A percentile compares a stretch with the other conserved stretches of the same genome.
phyloP scores from a whole-genome alignment of 2,329 filamentous ascomycete species.

The Colletotrichum sp. region DNA sequence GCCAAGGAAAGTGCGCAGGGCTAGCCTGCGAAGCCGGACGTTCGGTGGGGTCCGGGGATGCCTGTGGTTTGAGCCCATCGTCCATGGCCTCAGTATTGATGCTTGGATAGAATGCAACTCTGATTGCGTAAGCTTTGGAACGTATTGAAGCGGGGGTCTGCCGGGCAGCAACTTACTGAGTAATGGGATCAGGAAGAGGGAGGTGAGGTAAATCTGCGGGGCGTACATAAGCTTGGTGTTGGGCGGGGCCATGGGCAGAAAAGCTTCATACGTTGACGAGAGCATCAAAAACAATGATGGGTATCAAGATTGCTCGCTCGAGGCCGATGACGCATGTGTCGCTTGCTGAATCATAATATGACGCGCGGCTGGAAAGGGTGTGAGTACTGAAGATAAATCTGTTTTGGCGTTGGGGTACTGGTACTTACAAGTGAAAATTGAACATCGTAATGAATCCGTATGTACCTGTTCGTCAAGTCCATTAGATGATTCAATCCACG shows the following conservation, averaged over 20 bases:
- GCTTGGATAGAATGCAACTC: not conserved
- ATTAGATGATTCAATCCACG: not conserved
- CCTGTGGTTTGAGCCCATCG: not conserved
- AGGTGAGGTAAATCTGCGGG: not conserved
- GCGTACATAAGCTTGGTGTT: not conserved
- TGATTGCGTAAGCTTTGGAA: not conserved
- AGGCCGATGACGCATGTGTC: not conserved
- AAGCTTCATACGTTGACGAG: not conserved
- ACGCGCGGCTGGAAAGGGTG: not conserved
- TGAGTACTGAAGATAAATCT: not conserved
- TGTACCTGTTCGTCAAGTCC: not conserved
- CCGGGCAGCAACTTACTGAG: not conserved
- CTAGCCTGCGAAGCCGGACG: not conserved
- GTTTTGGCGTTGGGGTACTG: accelerated
- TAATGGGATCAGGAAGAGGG: not conserved
- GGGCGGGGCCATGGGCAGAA: not conserved
- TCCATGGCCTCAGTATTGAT: not conserved
- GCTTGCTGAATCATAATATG: not conserved
- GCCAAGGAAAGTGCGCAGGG: not conserved
- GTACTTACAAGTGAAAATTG: not conserved
- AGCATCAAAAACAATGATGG: not conserved
- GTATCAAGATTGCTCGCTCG: not conserved
- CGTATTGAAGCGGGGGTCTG: not conserved
- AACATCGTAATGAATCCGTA: not conserved
- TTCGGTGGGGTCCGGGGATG: not conserved